Evolutionary conservation across 1,284 basidiomycete genomes (phyloP).

Genomic region (Heliocybe sulcata): DNA sequence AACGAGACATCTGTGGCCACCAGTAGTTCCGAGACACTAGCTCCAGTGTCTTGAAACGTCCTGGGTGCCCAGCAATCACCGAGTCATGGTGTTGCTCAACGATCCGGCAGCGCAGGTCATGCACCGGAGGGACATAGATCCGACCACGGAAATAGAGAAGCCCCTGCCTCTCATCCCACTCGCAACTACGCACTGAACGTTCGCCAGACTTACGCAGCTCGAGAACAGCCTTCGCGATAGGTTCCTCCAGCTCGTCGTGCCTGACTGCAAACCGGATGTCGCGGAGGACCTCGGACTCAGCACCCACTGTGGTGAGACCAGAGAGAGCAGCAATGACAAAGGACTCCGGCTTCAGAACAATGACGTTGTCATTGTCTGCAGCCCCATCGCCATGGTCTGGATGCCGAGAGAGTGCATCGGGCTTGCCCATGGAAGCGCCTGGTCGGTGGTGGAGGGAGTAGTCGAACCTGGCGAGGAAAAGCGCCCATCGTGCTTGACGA

Average conservation of each 20-base stretch:
- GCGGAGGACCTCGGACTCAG: no score
- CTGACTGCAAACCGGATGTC: no score
- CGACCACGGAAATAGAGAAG: no score
- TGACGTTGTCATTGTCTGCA: constrained; percentile 22
- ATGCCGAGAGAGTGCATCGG: constrained; percentile 33
- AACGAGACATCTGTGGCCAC: constrained; percentile 10
- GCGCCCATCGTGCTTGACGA: constrained; percentile 32
- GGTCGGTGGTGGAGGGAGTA: constrained; percentile 30
- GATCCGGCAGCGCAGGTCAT: no score
- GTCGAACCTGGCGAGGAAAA: constrained; percentile 25
- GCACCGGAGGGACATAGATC: no score
- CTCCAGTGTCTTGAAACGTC: constrained; percentile 25
- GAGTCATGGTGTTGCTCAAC: constrained; percentile 25
- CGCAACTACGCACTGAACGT: no score
- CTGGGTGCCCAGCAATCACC: constrained; percentile 29
- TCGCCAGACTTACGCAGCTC: no score
- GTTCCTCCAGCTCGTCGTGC: no score
- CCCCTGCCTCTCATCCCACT: constrained; percentile 7
- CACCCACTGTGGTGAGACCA: no score
- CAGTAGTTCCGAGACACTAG: constrained; percentile 6
- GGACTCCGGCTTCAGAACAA: constrained; percentile 11
- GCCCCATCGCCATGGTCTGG: constrained; percentile 23
- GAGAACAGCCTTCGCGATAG: no score
- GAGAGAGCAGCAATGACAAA: background rate
- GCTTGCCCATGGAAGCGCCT: constrained; percentile 21